Percentiles rank a stretch among this genome's conserved stretches.
These are phyloP conservation scores for Alternaria atra DNA, from an alignment of 2,329 filamentous ascomycete species.

Conservation along the genomic window DNA sequence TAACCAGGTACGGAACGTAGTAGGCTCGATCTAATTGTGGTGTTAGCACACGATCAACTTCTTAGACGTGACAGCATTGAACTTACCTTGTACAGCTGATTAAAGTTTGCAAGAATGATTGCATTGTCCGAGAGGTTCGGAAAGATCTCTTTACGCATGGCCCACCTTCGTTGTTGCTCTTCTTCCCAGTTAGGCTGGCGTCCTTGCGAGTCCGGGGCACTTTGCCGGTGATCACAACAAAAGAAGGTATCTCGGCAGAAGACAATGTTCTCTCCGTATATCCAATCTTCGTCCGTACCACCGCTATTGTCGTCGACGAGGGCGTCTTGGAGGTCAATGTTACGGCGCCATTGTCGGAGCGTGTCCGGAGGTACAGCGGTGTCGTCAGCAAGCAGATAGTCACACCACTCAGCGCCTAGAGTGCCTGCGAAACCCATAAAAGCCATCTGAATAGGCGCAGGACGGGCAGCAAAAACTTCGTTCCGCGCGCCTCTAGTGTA, in stretches of 20 bases:
- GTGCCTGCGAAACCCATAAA: slow-evolving; percentile 99
- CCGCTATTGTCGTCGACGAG: slow-evolving; percentile 71
- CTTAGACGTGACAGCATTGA: neutral
- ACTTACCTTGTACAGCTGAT: slow-evolving; percentile 94
- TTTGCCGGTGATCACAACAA: slow-evolving; percentile 96
- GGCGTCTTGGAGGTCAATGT: slow-evolving; percentile 75
- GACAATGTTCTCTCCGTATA: slow-evolving; percentile 96
- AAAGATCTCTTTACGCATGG: slow-evolving; percentile 92
- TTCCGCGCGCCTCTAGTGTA: slow-evolving; percentile 97
- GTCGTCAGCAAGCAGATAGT: slow-evolving; percentile 91
- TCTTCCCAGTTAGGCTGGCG: slow-evolving; percentile 77
- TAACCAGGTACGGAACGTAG: slow-evolving; percentile 94
- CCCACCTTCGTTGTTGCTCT: slow-evolving; percentile 83
- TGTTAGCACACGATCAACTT: slow-evolving; percentile 20
- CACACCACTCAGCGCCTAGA: slow-evolving; percentile 96
- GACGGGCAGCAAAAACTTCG: slow-evolving; percentile 93
- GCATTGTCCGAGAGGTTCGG: slow-evolving; percentile 81
- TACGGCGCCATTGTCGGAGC: slow-evolving; percentile 79
- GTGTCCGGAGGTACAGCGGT: slow-evolving; percentile 86
- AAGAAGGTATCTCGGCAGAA: slow-evolving; percentile 97
- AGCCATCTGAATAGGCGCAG: slow-evolving; percentile 97
- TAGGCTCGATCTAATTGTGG: slow-evolving; percentile 84
- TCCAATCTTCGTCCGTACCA: slow-evolving; percentile 78
- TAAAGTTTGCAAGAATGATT: slow-evolving; percentile 96
- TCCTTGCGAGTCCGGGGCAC: slow-evolving; percentile 76